Base-by-base conservation (phyloP, 768 basidiomycete genomes). In the Tulasnella sp. region DNA sequence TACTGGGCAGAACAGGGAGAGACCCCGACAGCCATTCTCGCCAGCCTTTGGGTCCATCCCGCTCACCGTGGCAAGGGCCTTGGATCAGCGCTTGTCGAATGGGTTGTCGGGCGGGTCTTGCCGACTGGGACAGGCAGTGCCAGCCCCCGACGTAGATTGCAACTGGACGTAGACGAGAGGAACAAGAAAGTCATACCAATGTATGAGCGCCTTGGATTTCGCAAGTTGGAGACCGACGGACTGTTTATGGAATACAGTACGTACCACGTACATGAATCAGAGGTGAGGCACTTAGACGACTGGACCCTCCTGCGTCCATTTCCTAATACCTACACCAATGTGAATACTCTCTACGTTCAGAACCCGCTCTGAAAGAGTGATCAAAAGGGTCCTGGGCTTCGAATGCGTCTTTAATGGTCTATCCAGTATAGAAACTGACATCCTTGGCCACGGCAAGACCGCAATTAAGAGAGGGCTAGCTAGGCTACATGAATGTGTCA, bases 51-150 rank as follows among this genome's bases (percentile, higher is more conserved):
- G 72, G 72, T 74, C 16, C 72, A 34, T 4, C 72, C n/a, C 34
- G 24, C 72, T 74, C 42, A 40, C 34, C 24, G 72, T 34, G 72
- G 72, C 12, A 74, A 44, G 72, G 42, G 72, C 34, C 20, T 74
- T 74, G 72, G n/a, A 9, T 14, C 37, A 9, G 22, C 20, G 72
- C 72, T 74, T 9, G 72, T 74, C 12, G 37, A 74, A 31, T 74
- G 72, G 72, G 72, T 74, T 37, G 34, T 74, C 11, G 72, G 24
- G 20, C 72, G 34, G 34, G 72, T 74, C 14, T 40, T 74, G n/a
- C 37, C 72, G 11, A 1, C 20, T 28, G 31, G 42, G 24, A 41
- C 31, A 28, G 72, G 12, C 16, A 14, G 16, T 24, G 22, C 14
- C 22, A 72, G 69, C 69, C 24, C 72, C 1, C n/a, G 72, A 2